Base-by-base conservation (phyloP, 2,329 filamentous ascomycete genomes). In the Fusarium hostae region DNA sequence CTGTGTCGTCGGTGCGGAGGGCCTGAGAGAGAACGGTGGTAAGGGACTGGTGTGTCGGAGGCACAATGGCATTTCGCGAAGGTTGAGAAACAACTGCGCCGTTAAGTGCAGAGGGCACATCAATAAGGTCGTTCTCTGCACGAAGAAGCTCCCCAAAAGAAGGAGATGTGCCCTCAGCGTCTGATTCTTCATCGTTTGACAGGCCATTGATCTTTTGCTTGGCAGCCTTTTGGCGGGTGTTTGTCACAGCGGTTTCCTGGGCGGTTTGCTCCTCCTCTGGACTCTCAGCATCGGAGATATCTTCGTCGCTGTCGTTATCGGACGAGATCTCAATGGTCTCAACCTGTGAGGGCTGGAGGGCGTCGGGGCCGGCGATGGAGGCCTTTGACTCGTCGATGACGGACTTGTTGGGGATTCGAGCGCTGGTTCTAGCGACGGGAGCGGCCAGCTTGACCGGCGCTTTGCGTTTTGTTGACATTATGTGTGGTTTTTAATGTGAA, bases 11-110 rank as follows among this genome's bases (percentile, higher is more conserved):
- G 68, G 95, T 98, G 77, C 92, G 92, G 62, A 99, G 90, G 9
- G 96, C 94, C 81, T 98, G 95, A 18, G 94, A 91, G 66, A 99
- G 90, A n/a, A 98, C 94, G 9, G 94, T 97, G 51, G 93, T 92
- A 55, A 99, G 89, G 10, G 95, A 97, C 65, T 94, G 90, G 65
- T 92, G 91, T 16, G 90, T 91, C 16, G 91, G 92, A 24, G 89
- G 84, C 22, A 87, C 86, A 68, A 92, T 84, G 59, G 83, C 81
- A 66, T 84, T 84, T 78, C 81, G 81, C 47, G 84, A 69, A 79
- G 84, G 63, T 82, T 84, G 72, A 81, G 83, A 69, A 18, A 81
- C 76, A 41, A 81, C 71, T 48, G 71, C 76, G 64, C 68, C 63
- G 15, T 52, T 74, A 37, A 77, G 65, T 24, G 75, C 68, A 30